Percentiles rank a stretch among this genome's conserved stretches.
These are phyloP conservation scores for Nakazawaea laoshanensis DNA, from an alignment of 805 yeast species.

Conservation along the genomic window DNA sequence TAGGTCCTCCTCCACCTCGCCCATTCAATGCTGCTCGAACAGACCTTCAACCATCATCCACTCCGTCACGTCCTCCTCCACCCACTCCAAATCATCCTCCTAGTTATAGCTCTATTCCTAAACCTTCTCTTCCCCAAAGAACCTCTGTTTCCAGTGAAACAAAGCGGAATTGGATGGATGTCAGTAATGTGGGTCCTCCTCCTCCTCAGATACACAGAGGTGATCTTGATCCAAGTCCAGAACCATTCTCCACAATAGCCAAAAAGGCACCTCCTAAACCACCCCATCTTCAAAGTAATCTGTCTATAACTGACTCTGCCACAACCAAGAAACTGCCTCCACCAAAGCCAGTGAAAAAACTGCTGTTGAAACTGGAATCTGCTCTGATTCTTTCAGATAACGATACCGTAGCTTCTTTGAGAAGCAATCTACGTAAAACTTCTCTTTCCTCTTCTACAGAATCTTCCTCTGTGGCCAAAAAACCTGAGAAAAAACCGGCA, in stretches of 20 bases:
- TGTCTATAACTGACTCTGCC: too few species aligned
- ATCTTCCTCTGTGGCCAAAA: slow-evolving; percentile 17
- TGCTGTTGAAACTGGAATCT: slow-evolving; percentile 16
- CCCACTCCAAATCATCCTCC: background rate
- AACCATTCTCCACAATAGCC: too few species aligned
- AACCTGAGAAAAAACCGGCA: background rate
- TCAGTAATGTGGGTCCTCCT: slow-evolving; percentile 33
- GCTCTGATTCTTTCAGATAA: slow-evolving; percentile 15
- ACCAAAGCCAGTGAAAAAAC: slow-evolving; percentile 8
- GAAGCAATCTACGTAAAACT: too few species aligned
- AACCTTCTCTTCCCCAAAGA: background rate
- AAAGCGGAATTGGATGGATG: slow-evolving; percentile 20
- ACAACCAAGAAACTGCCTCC: slow-evolving; percentile 13
- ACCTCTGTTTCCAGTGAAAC: background rate
- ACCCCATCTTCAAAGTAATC: too few species aligned
- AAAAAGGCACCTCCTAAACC: too few species aligned
- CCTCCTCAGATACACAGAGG: slow-evolving; percentile 33
- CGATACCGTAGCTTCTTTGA: background rate
- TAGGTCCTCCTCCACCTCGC: slow-evolving; percentile 8
- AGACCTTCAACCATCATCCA: background rate
- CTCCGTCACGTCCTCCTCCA: background rate
- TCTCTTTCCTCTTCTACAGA: too few species aligned
- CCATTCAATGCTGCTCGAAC: slow-evolving; percentile 1
- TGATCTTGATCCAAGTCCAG: slow-evolving; percentile 38
- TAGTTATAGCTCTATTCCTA: background rate